Evolutionary conservation across 345 rosid species (phyloP).

Genomic region (Salix koriyanagi): DNA sequence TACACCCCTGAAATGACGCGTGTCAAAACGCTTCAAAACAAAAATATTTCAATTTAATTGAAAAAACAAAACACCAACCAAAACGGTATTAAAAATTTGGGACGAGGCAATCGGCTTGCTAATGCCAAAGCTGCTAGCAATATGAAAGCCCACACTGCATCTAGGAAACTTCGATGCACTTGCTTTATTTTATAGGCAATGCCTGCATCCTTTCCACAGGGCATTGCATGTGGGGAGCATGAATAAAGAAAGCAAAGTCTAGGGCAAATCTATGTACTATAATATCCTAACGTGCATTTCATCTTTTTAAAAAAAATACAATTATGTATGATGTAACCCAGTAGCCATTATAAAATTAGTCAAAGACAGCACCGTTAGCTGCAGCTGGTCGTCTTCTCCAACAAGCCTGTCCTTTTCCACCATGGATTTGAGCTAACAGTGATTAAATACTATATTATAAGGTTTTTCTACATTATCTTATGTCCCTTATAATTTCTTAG

Average conservation of each 20-base stretch:
- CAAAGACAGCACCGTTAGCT: not conserved
- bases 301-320: conserved; percentile 4
- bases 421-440: conserved; percentile 7
- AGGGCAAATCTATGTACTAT: conserved; percentile 13
- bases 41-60: too few species aligned
- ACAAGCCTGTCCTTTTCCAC: conserved; percentile 20
- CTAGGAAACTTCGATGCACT: conserved; percentile 4
- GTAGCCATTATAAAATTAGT: conserved; percentile 6
- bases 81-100: too few species aligned
- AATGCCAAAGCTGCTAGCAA: conserved; percentile 10
- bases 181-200: not conserved
- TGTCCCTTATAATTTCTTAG: conserved; percentile 2
- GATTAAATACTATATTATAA: not conserved
- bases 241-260: not conserved
- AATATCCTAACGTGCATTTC: conserved; percentile 12
- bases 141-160: not conserved
- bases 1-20: rapidly evolving
- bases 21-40: rapidly evolving
- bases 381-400: conserved; percentile 9
- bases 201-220: not conserved
- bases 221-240: conserved; percentile 36
- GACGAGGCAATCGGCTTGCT: not conserved
- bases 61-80: too few species aligned
- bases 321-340: conserved; percentile 17
- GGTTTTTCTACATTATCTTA: not conserved